These are phyloP conservation scores for Nymphaea thermarum DNA, from an alignment of 164 flowering plant genomes.

Conservation along the genomic window DNA sequence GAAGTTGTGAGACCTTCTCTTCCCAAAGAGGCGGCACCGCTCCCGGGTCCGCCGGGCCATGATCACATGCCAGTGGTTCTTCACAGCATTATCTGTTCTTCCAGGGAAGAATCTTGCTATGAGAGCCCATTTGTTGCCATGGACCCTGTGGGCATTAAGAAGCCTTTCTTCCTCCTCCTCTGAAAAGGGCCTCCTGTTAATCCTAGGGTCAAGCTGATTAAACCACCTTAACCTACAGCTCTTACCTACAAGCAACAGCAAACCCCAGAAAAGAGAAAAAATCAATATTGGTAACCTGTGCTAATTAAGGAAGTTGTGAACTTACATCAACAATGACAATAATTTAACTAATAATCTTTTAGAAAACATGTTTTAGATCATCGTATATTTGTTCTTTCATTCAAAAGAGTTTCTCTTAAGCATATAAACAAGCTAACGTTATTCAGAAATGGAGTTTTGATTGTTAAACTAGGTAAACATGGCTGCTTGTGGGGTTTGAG, in stretches of 20 bases:
- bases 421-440: background rate
- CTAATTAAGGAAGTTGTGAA: background rate
- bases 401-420: too few species aligned
- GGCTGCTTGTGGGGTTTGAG: background rate
- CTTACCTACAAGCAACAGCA: conserved; percentile 33
- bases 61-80: conserved; percentile 91
- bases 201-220: conserved; percentile 84
- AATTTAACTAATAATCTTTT: too few species aligned
- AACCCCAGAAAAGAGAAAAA: too few species aligned
- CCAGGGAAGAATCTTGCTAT: conserved; percentile 79
- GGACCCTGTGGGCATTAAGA: conserved; percentile 53
- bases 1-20: too few species aligned
- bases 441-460: background rate
- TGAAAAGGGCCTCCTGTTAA: conserved; percentile 65
- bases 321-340: background rate
- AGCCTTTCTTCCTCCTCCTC: conserved; percentile 80
- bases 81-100: conserved; percentile 79
- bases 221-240: conserved; percentile 93
- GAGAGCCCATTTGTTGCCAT: conserved; percentile 82
- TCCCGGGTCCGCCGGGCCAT: conserved; percentile 78
- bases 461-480: background rate
- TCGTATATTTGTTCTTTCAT: background rate
- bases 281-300: background rate
- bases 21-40: conserved; percentile 3
- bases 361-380: background rate